Percentiles rank a stretch among this genome's conserved stretches.
Evolutionary conservation across 805 yeast species (phyloP).

Genomic region (Cyberlindnera mycetangii): DNA sequence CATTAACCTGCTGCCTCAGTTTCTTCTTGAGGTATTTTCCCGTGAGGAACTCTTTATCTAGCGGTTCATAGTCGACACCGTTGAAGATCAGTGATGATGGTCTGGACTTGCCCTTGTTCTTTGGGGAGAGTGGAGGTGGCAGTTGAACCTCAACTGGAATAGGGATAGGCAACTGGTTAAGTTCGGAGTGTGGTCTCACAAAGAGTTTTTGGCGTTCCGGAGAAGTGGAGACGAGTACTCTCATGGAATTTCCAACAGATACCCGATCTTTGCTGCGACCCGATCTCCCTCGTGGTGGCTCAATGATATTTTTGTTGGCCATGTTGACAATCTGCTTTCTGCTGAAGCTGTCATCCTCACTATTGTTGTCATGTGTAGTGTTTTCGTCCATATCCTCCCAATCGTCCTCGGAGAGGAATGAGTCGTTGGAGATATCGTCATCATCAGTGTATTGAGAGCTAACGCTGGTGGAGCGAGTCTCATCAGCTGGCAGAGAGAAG

Average conservation of each 20-base stretch:
- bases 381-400: slow-evolving; percentile 15
- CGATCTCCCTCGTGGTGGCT: slow-evolving; percentile 13
- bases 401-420: slow-evolving; percentile 14
- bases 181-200: slow-evolving; percentile 34
- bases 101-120: slow-evolving; percentile 28
- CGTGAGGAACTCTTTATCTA: slow-evolving; percentile 16
- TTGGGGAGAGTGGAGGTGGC: slow-evolving; percentile 38
- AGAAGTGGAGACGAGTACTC: slow-evolving; percentile 16
- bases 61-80: slow-evolving; percentile 35
- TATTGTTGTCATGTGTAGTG: neutral
- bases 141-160: slow-evolving; percentile 36
- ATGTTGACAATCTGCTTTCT: slow-evolving; percentile 15
- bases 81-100: slow-evolving; percentile 34
- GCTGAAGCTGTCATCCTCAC: slow-evolving; percentile 7
- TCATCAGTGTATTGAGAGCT: slow-evolving; percentile 7
- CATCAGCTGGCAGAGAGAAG: slow-evolving; percentile 24
- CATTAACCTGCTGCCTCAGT: neutral
- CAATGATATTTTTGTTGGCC: slow-evolving; percentile 9
- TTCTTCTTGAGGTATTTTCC: slow-evolving; percentile 7
- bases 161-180: slow-evolving; percentile 33
- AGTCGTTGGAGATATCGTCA: slow-evolving; percentile 10
- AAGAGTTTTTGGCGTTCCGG: slow-evolving; percentile 29
- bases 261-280: neutral
- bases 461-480: neutral
- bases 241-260: slow-evolving; percentile 24